Evolutionary conservation across 306 rosid species (phyloP).

Genomic region (Amphicarpaea edgeworthii): DNA sequence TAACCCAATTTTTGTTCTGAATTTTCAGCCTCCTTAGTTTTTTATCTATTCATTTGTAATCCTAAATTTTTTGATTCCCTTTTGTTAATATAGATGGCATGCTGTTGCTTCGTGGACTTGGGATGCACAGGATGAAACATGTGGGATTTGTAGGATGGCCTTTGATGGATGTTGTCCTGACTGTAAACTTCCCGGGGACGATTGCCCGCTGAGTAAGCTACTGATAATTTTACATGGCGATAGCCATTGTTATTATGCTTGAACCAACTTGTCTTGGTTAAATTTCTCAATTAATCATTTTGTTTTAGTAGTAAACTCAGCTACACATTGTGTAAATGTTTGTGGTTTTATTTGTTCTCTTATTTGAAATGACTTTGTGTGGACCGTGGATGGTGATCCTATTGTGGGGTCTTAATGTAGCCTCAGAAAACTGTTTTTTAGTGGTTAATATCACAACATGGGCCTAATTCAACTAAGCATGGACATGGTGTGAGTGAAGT

Average conservation of each 20-base stretch:
- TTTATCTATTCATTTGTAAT: neutral
- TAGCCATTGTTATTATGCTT: slow-evolving; percentile 15
- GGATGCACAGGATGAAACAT: slow-evolving; percentile 92
- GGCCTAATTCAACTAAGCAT: neutral
- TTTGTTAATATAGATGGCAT: slow-evolving; percentile 75
- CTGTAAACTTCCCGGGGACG: slow-evolving; percentile 93
- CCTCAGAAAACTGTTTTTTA: neutral
- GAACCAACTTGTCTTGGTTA: slow-evolving; percentile 9
- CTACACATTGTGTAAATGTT: neutral
- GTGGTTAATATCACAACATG: neutral
- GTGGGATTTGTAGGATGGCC: slow-evolving; percentile 96
- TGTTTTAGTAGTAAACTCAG: neutral
- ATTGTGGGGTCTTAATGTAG: neutral
- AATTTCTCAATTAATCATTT: neutral
- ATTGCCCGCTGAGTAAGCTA: slow-evolving; percentile 86
- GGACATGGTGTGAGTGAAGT: neutral
- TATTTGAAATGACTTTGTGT: neutral
- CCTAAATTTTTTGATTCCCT: neutral
- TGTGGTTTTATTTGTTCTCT: slow-evolving; percentile 13
- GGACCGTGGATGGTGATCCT: neutral
- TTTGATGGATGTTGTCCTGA: slow-evolving; percentile 97
- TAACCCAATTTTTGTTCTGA: neutral
- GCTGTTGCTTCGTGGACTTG: slow-evolving; percentile 95
- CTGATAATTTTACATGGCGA: slow-evolving; percentile 1
- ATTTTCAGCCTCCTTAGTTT: neutral